Evolutionary conservation across 257 asterid genomes (phyloP).

Genomic region (Linaria vulgaris): DNA sequence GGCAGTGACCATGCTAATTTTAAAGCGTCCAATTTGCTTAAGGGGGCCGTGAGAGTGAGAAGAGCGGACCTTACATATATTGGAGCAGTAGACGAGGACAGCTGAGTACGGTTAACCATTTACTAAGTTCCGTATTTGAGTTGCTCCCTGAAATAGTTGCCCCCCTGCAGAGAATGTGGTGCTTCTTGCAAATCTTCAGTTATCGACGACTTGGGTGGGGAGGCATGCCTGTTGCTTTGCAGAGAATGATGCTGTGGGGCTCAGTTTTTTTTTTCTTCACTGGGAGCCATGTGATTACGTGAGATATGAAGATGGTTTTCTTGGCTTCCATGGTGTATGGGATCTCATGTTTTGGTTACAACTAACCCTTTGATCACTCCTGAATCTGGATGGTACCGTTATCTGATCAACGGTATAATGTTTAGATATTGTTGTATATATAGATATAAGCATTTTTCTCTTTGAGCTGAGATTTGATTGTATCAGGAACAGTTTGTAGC

Average conservation of each 20-base stretch:
- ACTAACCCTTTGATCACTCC: conserved; percentile 55
- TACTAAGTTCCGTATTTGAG: conserved; percentile 25
- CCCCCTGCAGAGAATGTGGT: conserved; percentile 26
- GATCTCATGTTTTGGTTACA: conserved; percentile 42
- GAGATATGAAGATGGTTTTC: conserved; percentile 24
- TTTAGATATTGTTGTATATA: conserved; percentile 55
- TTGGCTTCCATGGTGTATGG: conserved; percentile 22
- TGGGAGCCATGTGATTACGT: conserved; percentile 28
- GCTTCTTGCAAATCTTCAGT: conserved; percentile 17
- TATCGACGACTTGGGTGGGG: conserved; percentile 20
- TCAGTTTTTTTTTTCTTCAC: conserved; percentile 36
- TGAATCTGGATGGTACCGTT: conserved; percentile 36
- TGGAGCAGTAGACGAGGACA: conserved; percentile 88
- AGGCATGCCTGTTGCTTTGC: conserved; percentile 30
- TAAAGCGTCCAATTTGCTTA: conserved; percentile 73
- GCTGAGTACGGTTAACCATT: conserved; percentile 35
- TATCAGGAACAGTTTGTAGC: conserved; percentile 48
- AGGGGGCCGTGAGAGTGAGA: conserved; percentile 81
- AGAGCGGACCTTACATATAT: conserved; percentile 81
- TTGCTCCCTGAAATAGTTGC: conserved; percentile 23
- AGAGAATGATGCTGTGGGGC: conserved; percentile 41
- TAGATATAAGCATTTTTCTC: conserved; percentile 33
- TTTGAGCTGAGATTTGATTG: conserved; percentile 43
- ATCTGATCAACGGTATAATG: conserved; percentile 37
- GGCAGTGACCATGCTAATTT: conserved; percentile 62